These are phyloP conservation scores for Fusarium marasasianum DNA, from an alignment of 2,329 filamentous ascomycete species.

Conservation along the genomic window DNA sequence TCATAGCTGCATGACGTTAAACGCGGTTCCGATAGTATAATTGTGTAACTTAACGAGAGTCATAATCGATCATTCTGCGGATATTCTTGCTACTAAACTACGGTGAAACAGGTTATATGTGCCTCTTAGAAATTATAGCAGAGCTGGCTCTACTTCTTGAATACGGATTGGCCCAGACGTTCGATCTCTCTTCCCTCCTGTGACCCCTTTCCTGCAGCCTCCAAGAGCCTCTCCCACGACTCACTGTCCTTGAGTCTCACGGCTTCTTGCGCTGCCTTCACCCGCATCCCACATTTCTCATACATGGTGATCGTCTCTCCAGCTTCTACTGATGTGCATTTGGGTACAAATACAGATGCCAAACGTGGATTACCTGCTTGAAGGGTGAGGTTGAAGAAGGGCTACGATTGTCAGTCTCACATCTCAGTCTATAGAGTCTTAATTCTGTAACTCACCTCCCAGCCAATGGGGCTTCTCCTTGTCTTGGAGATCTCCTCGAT, in stretches of 20 bases:
- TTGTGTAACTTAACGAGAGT: background rate
- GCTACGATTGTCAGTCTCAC: conserved; percentile 57
- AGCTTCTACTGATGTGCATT: conserved; percentile 77
- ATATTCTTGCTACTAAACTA: background rate
- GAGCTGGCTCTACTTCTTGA: conserved; percentile 53
- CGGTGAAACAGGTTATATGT: conserved; percentile 5
- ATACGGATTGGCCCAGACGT: conserved; percentile 71
- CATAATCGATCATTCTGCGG: background rate
- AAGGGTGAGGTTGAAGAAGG: conserved; percentile 90
- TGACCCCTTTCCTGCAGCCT: conserved; percentile 76
- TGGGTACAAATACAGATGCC: conserved; percentile 84
- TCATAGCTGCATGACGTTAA: background rate
- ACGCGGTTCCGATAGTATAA: background rate
- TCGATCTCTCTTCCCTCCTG: conserved; percentile 82
- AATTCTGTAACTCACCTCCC: conserved; percentile 74
- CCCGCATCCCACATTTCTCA: conserved; percentile 90
- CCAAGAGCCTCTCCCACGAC: conserved; percentile 76
- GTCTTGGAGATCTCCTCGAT: conserved; percentile 84
- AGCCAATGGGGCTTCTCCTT: conserved; percentile 91
- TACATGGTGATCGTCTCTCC: conserved; percentile 88
- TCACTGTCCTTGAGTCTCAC: conserved; percentile 81
- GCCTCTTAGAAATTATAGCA: conserved; percentile 17
- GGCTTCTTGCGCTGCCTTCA: conserved; percentile 92
- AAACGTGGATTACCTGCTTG: conserved; percentile 90
- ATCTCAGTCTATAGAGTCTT: background rate